Base-by-base conservation (phyloP, 495 filamentous ascomycete species). In the Aspergillus affinis region DNA sequence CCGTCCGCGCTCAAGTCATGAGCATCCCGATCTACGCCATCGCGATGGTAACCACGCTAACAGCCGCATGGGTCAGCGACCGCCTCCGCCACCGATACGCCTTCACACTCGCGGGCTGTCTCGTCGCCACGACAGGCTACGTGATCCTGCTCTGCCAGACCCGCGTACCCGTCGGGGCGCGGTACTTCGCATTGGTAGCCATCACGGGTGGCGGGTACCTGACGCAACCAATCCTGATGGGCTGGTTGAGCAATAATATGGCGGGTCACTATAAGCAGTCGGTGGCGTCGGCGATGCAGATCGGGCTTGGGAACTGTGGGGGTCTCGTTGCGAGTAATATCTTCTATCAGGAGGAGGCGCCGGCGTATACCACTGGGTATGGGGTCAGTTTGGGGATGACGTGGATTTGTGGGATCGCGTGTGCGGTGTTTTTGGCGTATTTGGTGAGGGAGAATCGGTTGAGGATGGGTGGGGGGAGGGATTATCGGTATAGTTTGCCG, bases 211-310 rank as follows among this genome's bases (percentile, higher is more conserved):
- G 82, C 5, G 76, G 78, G 13, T 84, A 75, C 59, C 70, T 81
- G 19, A 69, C 72, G 18, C 68, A 76, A 50, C 79, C 82, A 0
- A 75, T 80, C 8, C 67, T 73, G 6, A 65, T 85, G 55, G 77
- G 74, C 3, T 86, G 84, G 84, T 69, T 86, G 15, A 74, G 71
- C 58, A 81, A 80, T 56, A 83, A 84, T 57, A 68, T 86, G 62
- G 75, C 75, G 1, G 83, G 83, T 4, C 81, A 86, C 56, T 86
- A 82, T 63, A 87, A 87, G 70, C 81, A 81, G 23, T 75, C 76
- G 9, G 73, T 86, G 54, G 75, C 74, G 2, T 68, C 77, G 2
- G 83, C 78, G 3, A 71, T 84, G 64, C 72, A 82, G 65, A 78
- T 85, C 26, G 75, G 76, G 6, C 66, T 86, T 13, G 84, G 82